Conservation (phyloP, 1,284 basidiomycete species). For the Malassezia nana region DNA sequence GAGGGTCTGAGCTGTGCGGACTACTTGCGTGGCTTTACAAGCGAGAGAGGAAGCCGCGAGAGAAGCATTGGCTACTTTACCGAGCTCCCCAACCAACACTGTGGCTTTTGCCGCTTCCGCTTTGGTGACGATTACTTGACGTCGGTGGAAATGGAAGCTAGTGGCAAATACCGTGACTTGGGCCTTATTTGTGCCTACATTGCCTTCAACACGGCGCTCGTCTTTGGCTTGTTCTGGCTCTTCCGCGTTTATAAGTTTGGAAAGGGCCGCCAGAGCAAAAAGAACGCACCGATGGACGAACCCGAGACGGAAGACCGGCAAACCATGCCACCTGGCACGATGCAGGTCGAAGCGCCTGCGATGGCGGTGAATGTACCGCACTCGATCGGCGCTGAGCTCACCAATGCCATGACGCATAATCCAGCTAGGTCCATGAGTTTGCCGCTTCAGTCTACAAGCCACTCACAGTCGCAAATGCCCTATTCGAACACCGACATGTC, state of each 20-base stretch:
- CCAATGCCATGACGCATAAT: background rate
- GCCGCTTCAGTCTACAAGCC: too few species aligned
- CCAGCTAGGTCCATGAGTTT: background rate
- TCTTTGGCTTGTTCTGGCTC: conserved; percentile 32
- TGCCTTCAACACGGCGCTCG: conserved; percentile 53
- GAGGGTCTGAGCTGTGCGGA: conserved; percentile 23
- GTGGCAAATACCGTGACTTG: conserved; percentile 27
- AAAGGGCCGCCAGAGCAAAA: conserved; percentile 17
- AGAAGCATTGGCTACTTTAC: conserved; percentile 26
- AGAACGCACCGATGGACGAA: background rate
- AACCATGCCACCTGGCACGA: conserved; percentile 1
- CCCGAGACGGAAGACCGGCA: background rate
- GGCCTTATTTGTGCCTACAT: conserved; percentile 58
- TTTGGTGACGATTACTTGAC: conserved; percentile 55
- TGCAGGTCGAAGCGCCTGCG: conserved; percentile 11
- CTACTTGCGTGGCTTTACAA: conserved; percentile 26
- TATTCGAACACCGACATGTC: conserved; percentile 1
- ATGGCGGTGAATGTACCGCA: conserved; percentile 14
- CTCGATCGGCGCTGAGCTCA: conserved; percentile 1
- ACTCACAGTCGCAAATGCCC: background rate
- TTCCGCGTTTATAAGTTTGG: conserved; percentile 27
- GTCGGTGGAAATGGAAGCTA: conserved; percentile 19
- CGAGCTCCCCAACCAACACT: conserved; percentile 46
- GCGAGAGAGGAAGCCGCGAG: background rate
- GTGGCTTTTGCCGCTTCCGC: conserved; percentile 52